Conservation (phyloP, 371 early-diverging fungal species). For the Rhizopus sp. region DNA sequence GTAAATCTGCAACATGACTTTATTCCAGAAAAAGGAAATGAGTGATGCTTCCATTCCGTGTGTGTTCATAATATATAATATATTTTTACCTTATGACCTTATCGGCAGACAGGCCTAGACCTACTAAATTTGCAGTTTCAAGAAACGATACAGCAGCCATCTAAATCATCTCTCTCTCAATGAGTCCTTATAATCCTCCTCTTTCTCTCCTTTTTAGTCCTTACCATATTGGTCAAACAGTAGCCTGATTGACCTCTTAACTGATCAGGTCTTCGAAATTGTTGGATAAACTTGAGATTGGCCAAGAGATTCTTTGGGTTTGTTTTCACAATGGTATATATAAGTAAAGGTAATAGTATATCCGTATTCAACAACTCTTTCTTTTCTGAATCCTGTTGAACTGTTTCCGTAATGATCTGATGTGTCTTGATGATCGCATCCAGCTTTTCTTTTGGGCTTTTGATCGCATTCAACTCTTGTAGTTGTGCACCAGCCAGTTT, state of each 20-base stretch:
- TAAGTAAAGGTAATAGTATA: constrained; percentile 65
- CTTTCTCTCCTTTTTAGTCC: neutral
- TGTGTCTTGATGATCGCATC: constrained; percentile 49
- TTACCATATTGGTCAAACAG: constrained; percentile 53
- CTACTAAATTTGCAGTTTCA: constrained; percentile 49
- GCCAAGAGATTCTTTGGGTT: constrained; percentile 70
- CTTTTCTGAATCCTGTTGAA: constrained; percentile 11
- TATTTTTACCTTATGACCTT: constrained; percentile 34
- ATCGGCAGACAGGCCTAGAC: constrained; percentile 51
- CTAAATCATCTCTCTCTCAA: constrained; percentile 12
- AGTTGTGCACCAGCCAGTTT: constrained; percentile 49
- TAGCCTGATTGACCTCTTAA: constrained; percentile 54
- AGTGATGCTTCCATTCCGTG: neutral
- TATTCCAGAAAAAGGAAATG: neutral
- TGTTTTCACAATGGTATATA: constrained; percentile 67
- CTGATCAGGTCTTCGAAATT: constrained; percentile 50
- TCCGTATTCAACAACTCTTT: constrained; percentile 54
- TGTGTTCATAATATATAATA: neutral
- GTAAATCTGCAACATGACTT: constrained; percentile 42
- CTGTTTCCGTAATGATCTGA: constrained; percentile 41
- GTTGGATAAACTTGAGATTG: constrained; percentile 59
- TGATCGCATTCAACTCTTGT: constrained; percentile 48
- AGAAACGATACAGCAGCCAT: constrained; percentile 50
- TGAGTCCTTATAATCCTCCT: neutral
- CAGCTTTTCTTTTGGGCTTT: constrained; percentile 52